Evolutionary conservation across 495 filamentous ascomycete species (phyloP).

Genomic region (Penicillium pancosmium): DNA sequence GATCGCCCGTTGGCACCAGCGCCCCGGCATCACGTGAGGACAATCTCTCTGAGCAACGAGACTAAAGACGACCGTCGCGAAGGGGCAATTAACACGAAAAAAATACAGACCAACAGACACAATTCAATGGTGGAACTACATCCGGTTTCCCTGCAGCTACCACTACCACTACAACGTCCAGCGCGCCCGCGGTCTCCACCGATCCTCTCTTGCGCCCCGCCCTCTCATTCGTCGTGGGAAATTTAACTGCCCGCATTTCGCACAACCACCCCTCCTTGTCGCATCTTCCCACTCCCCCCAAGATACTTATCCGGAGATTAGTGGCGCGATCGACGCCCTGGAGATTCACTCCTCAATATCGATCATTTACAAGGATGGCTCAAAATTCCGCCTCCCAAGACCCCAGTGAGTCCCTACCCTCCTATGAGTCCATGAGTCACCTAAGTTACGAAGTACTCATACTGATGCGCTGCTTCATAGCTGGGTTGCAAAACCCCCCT

Average conservation of each 20-base stretch:
- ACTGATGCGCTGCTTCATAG: slow-evolving; percentile 27
- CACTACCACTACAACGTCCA: slow-evolving; percentile 12
- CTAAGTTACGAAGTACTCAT: slow-evolving; percentile 12
- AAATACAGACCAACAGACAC: background rate
- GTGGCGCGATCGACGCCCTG: slow-evolving; percentile 54
- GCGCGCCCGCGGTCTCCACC: slow-evolving; percentile 29
- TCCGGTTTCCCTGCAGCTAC: background rate
- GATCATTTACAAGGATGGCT: slow-evolving; percentile 60
- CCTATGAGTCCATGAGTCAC: slow-evolving; percentile 23
- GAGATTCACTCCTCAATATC: slow-evolving; percentile 48
- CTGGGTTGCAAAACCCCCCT: slow-evolving; percentile 54
- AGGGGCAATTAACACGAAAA: slow-evolving; percentile 7
- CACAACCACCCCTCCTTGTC: slow-evolving; percentile 38
- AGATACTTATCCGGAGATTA: slow-evolving; percentile 53
- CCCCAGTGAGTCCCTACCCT: slow-evolving; percentile 44
- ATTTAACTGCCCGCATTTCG: slow-evolving; percentile 41
- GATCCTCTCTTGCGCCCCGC: slow-evolving; percentile 31
- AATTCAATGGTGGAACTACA: background rate
- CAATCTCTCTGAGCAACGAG: slow-evolving; percentile 12
- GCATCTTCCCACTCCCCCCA: slow-evolving; percentile 30
- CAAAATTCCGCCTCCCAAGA: slow-evolving; percentile 59
- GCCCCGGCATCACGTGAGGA: slow-evolving; percentile 28
- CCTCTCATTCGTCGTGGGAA: slow-evolving; percentile 38
- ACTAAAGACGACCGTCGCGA: background rate
- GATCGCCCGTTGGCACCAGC: slow-evolving; percentile 31